These are phyloP conservation scores for Beauveria sp. DNA, from an alignment of 2,329 filamentous ascomycete genomes.

Conservation along the genomic window DNA sequence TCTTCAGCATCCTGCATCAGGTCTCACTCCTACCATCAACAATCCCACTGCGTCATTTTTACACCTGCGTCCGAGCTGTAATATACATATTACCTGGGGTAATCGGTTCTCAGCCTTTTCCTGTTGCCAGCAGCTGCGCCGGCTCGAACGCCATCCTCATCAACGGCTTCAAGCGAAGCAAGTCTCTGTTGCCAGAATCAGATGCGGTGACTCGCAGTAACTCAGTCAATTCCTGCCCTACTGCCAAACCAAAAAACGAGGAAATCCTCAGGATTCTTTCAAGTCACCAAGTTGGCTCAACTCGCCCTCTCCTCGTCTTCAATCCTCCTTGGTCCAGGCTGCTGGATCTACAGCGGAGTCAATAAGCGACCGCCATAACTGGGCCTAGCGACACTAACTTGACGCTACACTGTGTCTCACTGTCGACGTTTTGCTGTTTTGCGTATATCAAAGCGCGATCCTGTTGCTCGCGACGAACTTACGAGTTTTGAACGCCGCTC, in stretches of 20 bases:
- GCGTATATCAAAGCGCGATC: not conserved
- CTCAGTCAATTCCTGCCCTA: not conserved
- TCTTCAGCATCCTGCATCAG: not conserved
- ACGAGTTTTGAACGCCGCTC: slow-evolving; percentile 15
- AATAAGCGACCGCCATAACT: slow-evolving; percentile 98
- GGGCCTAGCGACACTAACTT: slow-evolving; percentile 14
- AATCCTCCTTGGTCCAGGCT: slow-evolving; percentile 82
- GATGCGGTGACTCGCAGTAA: slow-evolving; percentile 10
- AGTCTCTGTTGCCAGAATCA: not conserved
- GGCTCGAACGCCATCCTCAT: not conserved
- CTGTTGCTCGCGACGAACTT: not conserved
- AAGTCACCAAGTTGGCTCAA: slow-evolving; percentile 76
- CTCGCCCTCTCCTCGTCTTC: slow-evolving; percentile 62
- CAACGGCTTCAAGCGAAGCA: not conserved
- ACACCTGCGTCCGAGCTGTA: not conserved
- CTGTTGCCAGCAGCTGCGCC: not conserved
- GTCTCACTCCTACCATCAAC: not conserved
- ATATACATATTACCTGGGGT: not conserved
- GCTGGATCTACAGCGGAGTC: slow-evolving; percentile 93
- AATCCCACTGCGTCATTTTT: not conserved
- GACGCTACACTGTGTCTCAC: not conserved
- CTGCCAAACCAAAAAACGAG: slow-evolving; percentile 9
- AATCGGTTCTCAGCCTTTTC: not conserved
- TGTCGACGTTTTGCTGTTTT: not conserved
- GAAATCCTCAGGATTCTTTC: slow-evolving; percentile 44